phyloP scores from a whole-genome alignment of 441 rosid genomes.

The Dalechampia spathulata region DNA sequence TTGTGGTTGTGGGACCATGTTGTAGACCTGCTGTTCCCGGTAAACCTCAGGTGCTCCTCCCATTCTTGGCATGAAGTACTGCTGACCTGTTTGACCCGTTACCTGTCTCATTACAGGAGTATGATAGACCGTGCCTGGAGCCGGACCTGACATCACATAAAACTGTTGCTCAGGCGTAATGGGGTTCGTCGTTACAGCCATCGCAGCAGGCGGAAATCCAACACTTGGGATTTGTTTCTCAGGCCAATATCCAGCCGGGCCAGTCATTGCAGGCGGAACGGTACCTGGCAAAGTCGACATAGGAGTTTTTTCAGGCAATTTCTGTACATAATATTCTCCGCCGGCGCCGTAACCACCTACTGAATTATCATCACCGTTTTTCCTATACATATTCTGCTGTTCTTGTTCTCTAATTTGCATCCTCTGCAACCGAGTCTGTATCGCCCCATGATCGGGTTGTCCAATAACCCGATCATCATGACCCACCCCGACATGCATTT shows the following conservation, averaged over 20 bases:
- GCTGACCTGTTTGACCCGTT: conserved; percentile 51
- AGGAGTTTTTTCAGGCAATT: conserved; percentile 23
- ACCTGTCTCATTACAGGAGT: conserved; percentile 36
- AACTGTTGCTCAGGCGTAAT: conserved; percentile 47
- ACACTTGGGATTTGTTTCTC: conserved; percentile 47
- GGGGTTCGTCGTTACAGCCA: conserved; percentile 23
- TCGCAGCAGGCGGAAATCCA: conserved; percentile 32
- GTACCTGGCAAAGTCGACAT: neutral
- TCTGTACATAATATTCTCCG: conserved; percentile 36
- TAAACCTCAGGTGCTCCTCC: conserved; percentile 41
- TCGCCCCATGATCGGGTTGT: conserved; percentile 32
- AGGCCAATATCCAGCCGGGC: conserved; percentile 47
- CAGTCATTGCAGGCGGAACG: conserved; percentile 8
- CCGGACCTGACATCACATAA: conserved; percentile 51
- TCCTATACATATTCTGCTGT: conserved; percentile 40
- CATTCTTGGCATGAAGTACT: conserved; percentile 58
- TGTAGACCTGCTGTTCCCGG: conserved; percentile 63
- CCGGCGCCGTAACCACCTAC: conserved; percentile 20
- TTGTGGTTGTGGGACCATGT: conserved; percentile 34
- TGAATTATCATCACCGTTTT: conserved; percentile 43
- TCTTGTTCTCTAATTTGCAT: conserved; percentile 62
- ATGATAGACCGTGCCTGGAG: conserved; percentile 43
- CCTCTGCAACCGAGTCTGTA: conserved; percentile 51
- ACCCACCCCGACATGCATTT: conserved; percentile 3
- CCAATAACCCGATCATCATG: conserved; percentile 46